Percentiles rank a stretch among this genome's conserved stretches.
phyloP scores from a whole-genome alignment of 805 yeast genomes.

The Starmerella geochares region DNA sequence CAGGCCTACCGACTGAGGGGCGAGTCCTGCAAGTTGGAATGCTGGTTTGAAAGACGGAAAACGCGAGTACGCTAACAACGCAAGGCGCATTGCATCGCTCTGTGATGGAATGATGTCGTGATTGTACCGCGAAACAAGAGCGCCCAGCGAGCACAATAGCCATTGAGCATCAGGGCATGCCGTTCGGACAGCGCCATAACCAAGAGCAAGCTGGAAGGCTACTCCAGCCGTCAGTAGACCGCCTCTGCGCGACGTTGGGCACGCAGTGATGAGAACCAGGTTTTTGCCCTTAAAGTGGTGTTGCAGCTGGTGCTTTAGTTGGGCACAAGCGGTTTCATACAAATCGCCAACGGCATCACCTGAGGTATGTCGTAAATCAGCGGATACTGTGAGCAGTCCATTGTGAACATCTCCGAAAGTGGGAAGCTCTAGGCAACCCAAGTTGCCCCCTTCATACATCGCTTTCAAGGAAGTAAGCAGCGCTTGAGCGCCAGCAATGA shows the following conservation, averaged over 20 bases:
- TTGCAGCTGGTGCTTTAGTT: constrained; percentile 19
- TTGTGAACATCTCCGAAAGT: constrained; percentile 21
- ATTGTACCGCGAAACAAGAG: constrained; percentile 25
- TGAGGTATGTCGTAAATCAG: constrained; percentile 21
- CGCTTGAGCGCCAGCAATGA: constrained; percentile 9
- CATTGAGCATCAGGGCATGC: constrained; percentile 20
- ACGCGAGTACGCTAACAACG: constrained; percentile 30
- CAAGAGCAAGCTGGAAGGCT: constrained; percentile 26
- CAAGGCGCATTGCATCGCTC: constrained; percentile 24
- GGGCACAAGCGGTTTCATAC: constrained; percentile 21
- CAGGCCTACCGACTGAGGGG: constrained; percentile 28
- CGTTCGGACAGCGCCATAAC: constrained; percentile 21
- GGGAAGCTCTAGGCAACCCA: constrained; percentile 29
- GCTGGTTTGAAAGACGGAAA: constrained; percentile 26
- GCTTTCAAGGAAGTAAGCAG: constrained; percentile 27
- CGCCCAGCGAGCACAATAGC: constrained; percentile 21
- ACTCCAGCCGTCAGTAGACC: constrained; percentile 17
- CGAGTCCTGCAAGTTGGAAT: constrained; percentile 31
- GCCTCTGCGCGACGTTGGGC: constrained; percentile 19
- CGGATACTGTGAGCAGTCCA: constrained; percentile 21
- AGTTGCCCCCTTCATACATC: constrained; percentile 31
- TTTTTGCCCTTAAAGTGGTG: constrained; percentile 1
- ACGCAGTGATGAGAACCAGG: constrained; percentile 15
- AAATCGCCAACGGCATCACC: constrained; percentile 26
- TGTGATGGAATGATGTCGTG: constrained; percentile 28